phyloP scores from a whole-genome alignment of 257 asterid species.

The Paulownia fortunei region DNA sequence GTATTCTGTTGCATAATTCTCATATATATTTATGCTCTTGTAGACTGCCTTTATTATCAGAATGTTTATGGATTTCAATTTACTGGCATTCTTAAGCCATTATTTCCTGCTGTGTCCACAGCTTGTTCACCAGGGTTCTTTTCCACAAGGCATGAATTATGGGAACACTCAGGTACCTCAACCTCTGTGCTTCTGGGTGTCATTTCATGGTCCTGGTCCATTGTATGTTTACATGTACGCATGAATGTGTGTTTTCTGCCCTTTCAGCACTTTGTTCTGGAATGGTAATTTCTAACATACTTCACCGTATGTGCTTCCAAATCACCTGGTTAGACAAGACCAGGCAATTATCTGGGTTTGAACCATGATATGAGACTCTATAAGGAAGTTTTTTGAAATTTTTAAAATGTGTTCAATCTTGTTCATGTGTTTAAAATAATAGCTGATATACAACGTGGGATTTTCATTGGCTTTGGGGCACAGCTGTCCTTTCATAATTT shows the following conservation, averaged over 20 bases:
- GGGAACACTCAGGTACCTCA: constrained; percentile 70
- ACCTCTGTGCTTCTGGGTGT: constrained; percentile 22
- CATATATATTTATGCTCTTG: neutral
- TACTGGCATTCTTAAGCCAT: constrained; percentile 6
- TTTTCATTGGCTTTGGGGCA: neutral
- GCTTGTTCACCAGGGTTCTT: constrained; percentile 77
- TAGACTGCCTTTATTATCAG: neutral
- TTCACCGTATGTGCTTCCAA: neutral
- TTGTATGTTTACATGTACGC: neutral
- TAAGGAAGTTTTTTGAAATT: neutral
- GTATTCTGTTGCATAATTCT: constrained; percentile 34
- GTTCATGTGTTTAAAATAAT: neutral
- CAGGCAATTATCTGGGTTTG: neutral
- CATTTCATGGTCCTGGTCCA: neutral
- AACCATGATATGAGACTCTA: neutral
- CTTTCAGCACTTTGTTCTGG: neutral
- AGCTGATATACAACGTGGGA: neutral
- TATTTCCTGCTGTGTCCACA: constrained; percentile 40
- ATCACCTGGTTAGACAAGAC: neutral
- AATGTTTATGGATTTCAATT: neutral
- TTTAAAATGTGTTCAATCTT: neutral
- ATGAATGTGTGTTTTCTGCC: neutral
- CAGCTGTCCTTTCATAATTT: neutral
- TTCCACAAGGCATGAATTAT: constrained; percentile 74
- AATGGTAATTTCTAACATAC: neutral